Percentiles rank a stretch among this genome's conserved stretches.
Conservation (phyloP, 352 stramenopile species). For the Globisporangium uncinulatum region DNA sequence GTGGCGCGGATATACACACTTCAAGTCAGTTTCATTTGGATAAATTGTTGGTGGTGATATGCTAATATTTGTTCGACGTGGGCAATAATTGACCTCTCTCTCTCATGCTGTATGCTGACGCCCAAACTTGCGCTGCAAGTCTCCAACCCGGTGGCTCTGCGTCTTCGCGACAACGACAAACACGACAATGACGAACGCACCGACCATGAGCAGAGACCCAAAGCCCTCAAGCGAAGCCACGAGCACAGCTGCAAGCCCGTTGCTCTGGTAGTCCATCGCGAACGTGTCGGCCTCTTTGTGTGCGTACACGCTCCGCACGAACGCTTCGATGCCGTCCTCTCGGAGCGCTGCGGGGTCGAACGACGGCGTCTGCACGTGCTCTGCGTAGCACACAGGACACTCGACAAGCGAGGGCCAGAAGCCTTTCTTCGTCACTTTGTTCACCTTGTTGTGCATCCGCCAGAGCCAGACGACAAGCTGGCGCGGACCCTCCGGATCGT, state of each 20-base stretch:
- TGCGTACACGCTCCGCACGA: slow-evolving; percentile 44
- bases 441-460: slow-evolving; percentile 83
- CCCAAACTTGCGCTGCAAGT: slow-evolving; percentile 16
- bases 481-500: slow-evolving; percentile 30
- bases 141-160: slow-evolving; percentile 15
- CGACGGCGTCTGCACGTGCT: slow-evolving; percentile 35
- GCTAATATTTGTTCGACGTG: too few relatives aligned
- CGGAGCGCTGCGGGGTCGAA: slow-evolving; percentile 39
- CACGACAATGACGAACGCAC: slow-evolving; percentile 6
- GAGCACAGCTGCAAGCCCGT: slow-evolving; percentile 30
- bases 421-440: slow-evolving; percentile 60
- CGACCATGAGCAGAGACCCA: slow-evolving; percentile 12
- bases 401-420: slow-evolving; percentile 53
- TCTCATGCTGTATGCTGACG: slow-evolving; percentile 17
- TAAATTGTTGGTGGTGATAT: too few relatives aligned
- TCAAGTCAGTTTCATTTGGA: too few relatives aligned
- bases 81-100: not conserved
- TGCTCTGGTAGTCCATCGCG: slow-evolving; percentile 38
- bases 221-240: slow-evolving; percentile 36
- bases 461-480: slow-evolving; percentile 71
- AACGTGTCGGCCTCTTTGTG: slow-evolving; percentile 45
- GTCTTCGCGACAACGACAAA: slow-evolving; percentile 18
- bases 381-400: slow-evolving; percentile 59
- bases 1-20: too few relatives aligned
- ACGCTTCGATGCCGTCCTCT: slow-evolving; percentile 50